Percentiles rank a stretch among this genome's conserved stretches.
These are phyloP conservation scores for Sporobolomyces roseus DNA, from an alignment of 768 basidiomycete genomes.

Conservation along the genomic window DNA sequence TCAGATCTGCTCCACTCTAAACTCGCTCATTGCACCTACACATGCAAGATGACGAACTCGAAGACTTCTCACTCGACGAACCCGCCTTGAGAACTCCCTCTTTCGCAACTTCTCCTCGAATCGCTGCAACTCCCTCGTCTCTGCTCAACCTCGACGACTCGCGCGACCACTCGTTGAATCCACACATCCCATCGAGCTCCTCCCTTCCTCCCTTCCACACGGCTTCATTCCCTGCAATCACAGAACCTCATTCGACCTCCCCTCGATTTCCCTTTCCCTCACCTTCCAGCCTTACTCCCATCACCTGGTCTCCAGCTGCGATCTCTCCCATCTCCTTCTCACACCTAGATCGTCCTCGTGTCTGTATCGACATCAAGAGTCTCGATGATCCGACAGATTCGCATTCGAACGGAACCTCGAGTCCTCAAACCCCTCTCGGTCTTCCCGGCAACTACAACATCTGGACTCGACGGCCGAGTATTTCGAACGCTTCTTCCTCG, in stretches of 20 bases:
- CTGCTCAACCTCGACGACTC: neutral
- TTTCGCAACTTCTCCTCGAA: neutral
- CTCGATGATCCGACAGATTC: neutral
- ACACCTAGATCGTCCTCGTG: neutral
- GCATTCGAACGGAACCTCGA: neutral
- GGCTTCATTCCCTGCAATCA: neutral
- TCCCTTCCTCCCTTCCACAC: neutral
- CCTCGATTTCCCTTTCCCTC: conserved; percentile 13
- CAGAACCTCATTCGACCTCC: neutral
- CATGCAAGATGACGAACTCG: neutral
- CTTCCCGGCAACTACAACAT: neutral
- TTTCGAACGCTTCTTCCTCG: neutral
- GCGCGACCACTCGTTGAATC: neutral
- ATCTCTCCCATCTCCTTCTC: neutral
- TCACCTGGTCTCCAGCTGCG: conserved; percentile 1
- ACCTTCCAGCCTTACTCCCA: too few relatives aligned
- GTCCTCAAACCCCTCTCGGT: conserved; percentile 12
- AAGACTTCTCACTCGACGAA: neutral
- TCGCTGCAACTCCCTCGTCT: conserved; percentile 7
- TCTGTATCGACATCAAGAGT: neutral
- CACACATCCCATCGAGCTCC: neutral
- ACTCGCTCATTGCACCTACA: neutral
- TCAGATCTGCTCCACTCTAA: neutral
- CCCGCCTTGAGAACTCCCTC: neutral
- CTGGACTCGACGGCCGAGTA: neutral